Base-by-base conservation (phyloP, 2,329 filamentous ascomycete species). In the Verticillium albo-atrum region DNA sequence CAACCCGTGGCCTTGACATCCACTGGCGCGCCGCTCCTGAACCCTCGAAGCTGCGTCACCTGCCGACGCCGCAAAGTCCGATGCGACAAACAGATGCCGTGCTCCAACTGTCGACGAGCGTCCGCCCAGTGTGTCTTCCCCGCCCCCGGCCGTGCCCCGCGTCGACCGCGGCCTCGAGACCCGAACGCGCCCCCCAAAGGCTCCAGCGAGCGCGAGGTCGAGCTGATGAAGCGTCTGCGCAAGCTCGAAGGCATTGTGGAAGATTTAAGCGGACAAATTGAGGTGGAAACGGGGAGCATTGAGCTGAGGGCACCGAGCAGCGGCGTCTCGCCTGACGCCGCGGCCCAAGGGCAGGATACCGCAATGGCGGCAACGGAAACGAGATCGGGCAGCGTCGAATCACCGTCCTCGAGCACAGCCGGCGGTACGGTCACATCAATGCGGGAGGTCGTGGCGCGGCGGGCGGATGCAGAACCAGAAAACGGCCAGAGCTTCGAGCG, bases 51-150 rank as follows among this genome's bases (percentile, higher is more conserved):
- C 62, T 81, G 79, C 64, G 78, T 82, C 20, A 81, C 78, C 42
- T 82, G 79, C 62, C 74, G 79, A 12, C 76, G 79, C 52, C 77
- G 87, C 62, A 89, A 90, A 72, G 89, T 92, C 58, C 88, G 89
- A 68, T 92, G 89, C 79, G 88, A 92, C 76, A 92, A 92, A 76
- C 81, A 84, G 67, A 85, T 90, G 78, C 88, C 89, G 17, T 92
- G 89, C 72, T 85, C 85, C 66, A 92, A 92, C 71, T 92, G 89
- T 71, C 83, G 83, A 50, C 84, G 88, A 64, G 88, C 87, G 47
- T 78, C 87, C 66, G 89, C 89, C 60, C 83, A 88, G 65, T 92
- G 89, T 71, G 77, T 91, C 55, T 92, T 90, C 68, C 89, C 89
- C 1, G 87, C 88, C 2, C 89, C 89, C 1, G 89, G 89, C 10